Conservation (phyloP, 2,329 filamentous ascomycete genomes). For the Daldinia sp. region DNA sequence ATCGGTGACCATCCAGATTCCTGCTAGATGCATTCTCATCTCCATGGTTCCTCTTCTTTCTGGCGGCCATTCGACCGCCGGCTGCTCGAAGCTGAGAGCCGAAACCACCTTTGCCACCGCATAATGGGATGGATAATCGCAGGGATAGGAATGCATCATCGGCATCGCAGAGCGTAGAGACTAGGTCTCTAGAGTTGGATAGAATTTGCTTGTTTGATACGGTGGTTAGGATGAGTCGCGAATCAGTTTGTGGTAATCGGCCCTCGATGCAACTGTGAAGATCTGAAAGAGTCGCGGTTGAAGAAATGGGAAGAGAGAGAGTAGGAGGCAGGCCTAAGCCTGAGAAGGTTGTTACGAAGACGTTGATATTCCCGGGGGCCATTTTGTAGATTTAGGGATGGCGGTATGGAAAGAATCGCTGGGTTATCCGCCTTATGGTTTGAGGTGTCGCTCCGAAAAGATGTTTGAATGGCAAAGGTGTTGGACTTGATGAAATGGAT, state of each 20-base stretch:
- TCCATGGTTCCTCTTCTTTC: conserved; percentile 82
- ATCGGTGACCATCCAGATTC: conserved; percentile 87
- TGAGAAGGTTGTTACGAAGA: conserved; percentile 84
- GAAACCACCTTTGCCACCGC: conserved; percentile 97
- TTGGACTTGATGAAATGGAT: neutral
- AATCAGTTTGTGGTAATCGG: conserved; percentile 65
- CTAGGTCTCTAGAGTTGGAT: conserved; percentile 58
- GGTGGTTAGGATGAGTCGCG: conserved; percentile 80
- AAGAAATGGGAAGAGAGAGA: conserved; percentile 75
- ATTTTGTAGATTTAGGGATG: conserved; percentile 50
- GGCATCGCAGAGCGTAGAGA: conserved; percentile 67
- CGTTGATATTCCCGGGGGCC: conserved; percentile 71
- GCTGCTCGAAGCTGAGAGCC: conserved; percentile 96
- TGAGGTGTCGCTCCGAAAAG: neutral
- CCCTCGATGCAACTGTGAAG: conserved; percentile 70
- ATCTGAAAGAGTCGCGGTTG: conserved; percentile 70
- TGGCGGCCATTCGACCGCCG: conserved; percentile 97
- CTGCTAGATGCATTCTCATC: conserved; percentile 90
- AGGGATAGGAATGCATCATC: conserved; percentile 80
- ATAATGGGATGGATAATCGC: conserved; percentile 79
- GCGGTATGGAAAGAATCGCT: neutral
- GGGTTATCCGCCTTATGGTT: neutral
- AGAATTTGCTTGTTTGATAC: conserved; percentile 76
- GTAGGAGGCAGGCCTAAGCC: conserved; percentile 86
- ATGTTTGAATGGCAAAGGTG: conserved; percentile 1